phyloP scores from a whole-genome alignment of 2,329 filamentous ascomycete species.

The Scytalidium sp. region DNA sequence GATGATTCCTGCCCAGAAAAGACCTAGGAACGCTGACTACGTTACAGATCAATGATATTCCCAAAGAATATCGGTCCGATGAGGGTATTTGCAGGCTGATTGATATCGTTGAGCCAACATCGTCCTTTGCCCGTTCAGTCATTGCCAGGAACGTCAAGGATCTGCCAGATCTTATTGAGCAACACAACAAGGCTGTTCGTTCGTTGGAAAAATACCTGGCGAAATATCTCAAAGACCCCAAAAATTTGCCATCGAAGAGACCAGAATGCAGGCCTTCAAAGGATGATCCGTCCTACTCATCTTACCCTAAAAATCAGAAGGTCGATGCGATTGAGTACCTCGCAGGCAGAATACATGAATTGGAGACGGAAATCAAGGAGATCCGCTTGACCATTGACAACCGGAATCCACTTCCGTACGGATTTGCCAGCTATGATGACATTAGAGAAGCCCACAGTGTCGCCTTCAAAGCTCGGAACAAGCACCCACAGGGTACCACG shows the following conservation, averaged over 20 bases:
- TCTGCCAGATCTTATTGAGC: constrained; percentile 77
- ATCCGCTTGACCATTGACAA: constrained; percentile 80
- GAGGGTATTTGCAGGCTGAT: constrained; percentile 85
- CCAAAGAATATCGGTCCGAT: constrained; percentile 71
- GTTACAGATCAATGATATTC: constrained; percentile 76
- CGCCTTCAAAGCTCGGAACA: constrained; percentile 76
- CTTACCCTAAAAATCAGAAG: constrained; percentile 66
- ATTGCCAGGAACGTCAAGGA: constrained; percentile 92
- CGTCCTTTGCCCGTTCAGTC: constrained; percentile 74
- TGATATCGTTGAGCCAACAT: constrained; percentile 74
- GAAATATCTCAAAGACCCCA: constrained; percentile 86
- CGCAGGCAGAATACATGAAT: constrained; percentile 75
- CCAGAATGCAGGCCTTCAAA: constrained; percentile 79
- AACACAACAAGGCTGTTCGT: constrained; percentile 78
- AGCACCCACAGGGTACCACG: constrained; percentile 74
- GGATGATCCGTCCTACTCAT: constrained; percentile 66
- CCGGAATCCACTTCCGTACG: constrained; percentile 84
- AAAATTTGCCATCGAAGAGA: constrained; percentile 71
- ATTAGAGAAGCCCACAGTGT: constrained; percentile 87
- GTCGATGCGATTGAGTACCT: constrained; percentile 94
- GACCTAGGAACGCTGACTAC: constrained; percentile 4
- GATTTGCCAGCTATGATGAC: constrained; percentile 89
- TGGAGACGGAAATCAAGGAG: constrained; percentile 83
- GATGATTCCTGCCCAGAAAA: constrained; percentile 11
- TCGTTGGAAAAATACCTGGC: constrained; percentile 80